A percentile compares a stretch with the other conserved stretches of the same genome.
Evolutionary conservation across 257 asterid genomes (phyloP).

Genomic region (Lithospermum erythrorhizon): DNA sequence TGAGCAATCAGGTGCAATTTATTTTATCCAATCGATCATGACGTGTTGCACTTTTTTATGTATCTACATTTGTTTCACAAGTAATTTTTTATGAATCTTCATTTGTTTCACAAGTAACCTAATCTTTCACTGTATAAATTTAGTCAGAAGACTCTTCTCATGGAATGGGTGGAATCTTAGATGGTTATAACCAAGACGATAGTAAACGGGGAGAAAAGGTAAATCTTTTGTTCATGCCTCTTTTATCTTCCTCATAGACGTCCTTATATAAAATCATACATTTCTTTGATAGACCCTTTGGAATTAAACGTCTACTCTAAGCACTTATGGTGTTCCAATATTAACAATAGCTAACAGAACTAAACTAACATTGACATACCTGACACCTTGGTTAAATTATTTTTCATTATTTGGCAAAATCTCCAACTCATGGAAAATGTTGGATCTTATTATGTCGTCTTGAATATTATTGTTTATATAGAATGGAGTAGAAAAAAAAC

Average conservation of each 20-base stretch:
- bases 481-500: too few species aligned
- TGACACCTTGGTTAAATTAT: too few species aligned
- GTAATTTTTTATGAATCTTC: neutral
- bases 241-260: neutral
- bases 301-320: neutral
- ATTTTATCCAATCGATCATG: neutral
- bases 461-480: too few species aligned
- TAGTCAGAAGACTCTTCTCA: constrained; percentile 73
- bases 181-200: constrained; percentile 57
- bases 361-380: too few species aligned
- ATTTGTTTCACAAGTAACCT: constrained; percentile 2
- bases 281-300: neutral
- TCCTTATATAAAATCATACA: neutral
- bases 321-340: too few species aligned
- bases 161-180: constrained; percentile 48
- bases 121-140: constrained; percentile 7
- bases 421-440: too few species aligned
- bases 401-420: too few species aligned
- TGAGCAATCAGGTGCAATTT: constrained; percentile 45
- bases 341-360: too few species aligned
- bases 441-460: too few species aligned
- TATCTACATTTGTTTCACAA: neutral
- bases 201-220: constrained; percentile 67
- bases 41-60: neutral
- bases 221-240: constrained; percentile 1